Evolutionary conservation across 768 basidiomycete species (phyloP), one percentile per base, ranked within the genome.

Genomic region (Dioszegia hungarica): DNA sequence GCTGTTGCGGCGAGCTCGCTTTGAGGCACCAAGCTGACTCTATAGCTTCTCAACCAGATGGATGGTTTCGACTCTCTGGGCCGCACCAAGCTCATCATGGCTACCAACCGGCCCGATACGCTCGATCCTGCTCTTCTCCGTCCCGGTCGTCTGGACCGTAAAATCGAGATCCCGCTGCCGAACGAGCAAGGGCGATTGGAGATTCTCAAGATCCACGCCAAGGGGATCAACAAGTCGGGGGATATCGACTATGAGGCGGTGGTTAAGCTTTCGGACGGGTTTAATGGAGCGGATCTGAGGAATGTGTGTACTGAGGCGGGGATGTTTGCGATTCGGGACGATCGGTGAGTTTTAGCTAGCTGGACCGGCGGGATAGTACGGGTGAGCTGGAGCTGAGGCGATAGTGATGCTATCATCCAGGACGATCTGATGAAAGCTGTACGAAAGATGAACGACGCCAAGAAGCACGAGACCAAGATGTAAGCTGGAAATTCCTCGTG

Each of bases 11-110:
- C 2, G 17, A 15, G 2, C 39, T 22, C 20, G 20, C n/a, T 50
- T 27, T 59, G 34, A 27, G 20, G 34, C 24, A 28, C 20, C 12
- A 6, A 5, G 49, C 36, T 51, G 22, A 51, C 24, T 3, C 27
- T 4, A 4, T 67, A 94, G 91, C 81, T 99, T 24, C 82, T 99
- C 29, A 98, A 98, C 72, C 94, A 98, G 78, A 95, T 99, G 91
- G 95, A 99, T 74, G 95, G 95, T 22, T 99, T 99, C 79, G 95
- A 98, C 77, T 91, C 94, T 15, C 81, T 99, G 27, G 95, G 95
- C 41, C 81, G 81, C 63, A 97, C 93, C 31, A 98, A 98, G 77
- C 83, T 98, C 51, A 99, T 99, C 76, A 97, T 98, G 90, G 95
- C 95, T n/a, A 99, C 95, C 24, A 99, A 98, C 80, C 82, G 95